Evolutionary conservation across 2,329 filamentous ascomycete genomes (phyloP).

Genomic region (Sclerotiophoma versabilis): DNA sequence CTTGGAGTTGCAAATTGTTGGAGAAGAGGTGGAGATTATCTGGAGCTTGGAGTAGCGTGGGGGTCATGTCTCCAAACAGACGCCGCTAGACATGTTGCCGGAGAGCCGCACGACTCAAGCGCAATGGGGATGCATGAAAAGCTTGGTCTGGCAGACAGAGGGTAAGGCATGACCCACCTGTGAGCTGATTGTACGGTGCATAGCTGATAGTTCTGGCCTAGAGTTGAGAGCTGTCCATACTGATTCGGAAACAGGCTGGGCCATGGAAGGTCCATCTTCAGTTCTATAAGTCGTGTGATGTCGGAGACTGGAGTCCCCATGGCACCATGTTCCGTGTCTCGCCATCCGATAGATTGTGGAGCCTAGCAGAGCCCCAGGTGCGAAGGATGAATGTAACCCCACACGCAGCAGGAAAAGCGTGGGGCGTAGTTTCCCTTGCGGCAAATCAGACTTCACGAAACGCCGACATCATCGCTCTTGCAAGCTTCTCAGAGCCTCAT

Average conservation of each 20-base stretch:
- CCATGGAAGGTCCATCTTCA: neutral
- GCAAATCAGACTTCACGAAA: slow-evolving; percentile 5
- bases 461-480: neutral
- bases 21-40: slow-evolving; percentile 7
- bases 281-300: slow-evolving; percentile 1
- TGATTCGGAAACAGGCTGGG: too few species aligned
- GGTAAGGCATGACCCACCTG: neutral
- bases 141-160: neutral
- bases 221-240: too few species aligned
- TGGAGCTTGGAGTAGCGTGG: slow-evolving; percentile 12
- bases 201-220: too few species aligned
- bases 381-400: slow-evolving; percentile 10
- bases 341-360: slow-evolving; percentile 13
- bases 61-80: slow-evolving; percentile 2
- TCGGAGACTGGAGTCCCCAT: slow-evolving; percentile 13
- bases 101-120: slow-evolving; percentile 13
- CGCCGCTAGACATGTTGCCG: slow-evolving; percentile 1
- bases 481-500: neutral
- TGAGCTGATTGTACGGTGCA: neutral
- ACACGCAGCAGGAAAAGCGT: slow-evolving; percentile 6
- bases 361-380: slow-evolving; percentile 19
- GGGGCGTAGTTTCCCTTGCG: neutral
- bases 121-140: slow-evolving; percentile 1
- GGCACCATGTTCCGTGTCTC: slow-evolving; percentile 6
- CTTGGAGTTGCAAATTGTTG: slow-evolving; percentile 5